phyloP scores from a whole-genome alignment of 257 asterid species.

The Dorcoceras hygrometricum region DNA sequence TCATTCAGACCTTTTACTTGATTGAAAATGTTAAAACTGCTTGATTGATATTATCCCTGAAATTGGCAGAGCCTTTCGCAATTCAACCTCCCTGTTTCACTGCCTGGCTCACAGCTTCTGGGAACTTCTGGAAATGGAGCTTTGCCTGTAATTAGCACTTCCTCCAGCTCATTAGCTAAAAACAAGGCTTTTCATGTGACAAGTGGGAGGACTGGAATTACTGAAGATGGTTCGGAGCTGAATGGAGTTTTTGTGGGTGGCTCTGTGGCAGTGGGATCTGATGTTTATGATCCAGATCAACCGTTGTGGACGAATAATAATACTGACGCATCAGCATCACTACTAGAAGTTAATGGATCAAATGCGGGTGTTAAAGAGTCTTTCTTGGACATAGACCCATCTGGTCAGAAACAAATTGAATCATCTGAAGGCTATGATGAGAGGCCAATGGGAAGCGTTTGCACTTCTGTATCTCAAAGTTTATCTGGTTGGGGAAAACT shows the following conservation, averaged over 20 bases:
- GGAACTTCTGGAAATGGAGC: constrained; percentile 60
- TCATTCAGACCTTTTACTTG: constrained; percentile 5
- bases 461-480: constrained; percentile 56
- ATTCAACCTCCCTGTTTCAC: constrained; percentile 77
- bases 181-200: constrained; percentile 11
- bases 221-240: constrained; percentile 49
- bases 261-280: constrained; percentile 60
- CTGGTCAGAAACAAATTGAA: constrained; percentile 40
- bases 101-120: constrained; percentile 59
- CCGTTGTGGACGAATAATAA: constrained; percentile 79
- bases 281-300: constrained; percentile 96
- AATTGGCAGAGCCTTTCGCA: constrained; percentile 78
- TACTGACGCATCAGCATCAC: constrained; percentile 54
- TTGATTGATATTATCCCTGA: constrained; percentile 29
- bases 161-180: constrained; percentile 44
- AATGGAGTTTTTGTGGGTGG: constrained; percentile 49
- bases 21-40: constrained; percentile 6
- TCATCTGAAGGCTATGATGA: constrained; percentile 47
- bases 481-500: constrained; percentile 76
- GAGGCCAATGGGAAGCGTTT: constrained; percentile 34
- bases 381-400: constrained; percentile 40
- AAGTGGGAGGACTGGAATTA: constrained; percentile 48
- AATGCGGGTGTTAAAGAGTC: constrained; percentile 46
- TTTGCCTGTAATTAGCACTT: constrained; percentile 38
- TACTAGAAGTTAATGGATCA: constrained; percentile 44